Base-by-base conservation (phyloP, 1,284 basidiomycete genomes). In the Ustilago xerochloae region DNA sequence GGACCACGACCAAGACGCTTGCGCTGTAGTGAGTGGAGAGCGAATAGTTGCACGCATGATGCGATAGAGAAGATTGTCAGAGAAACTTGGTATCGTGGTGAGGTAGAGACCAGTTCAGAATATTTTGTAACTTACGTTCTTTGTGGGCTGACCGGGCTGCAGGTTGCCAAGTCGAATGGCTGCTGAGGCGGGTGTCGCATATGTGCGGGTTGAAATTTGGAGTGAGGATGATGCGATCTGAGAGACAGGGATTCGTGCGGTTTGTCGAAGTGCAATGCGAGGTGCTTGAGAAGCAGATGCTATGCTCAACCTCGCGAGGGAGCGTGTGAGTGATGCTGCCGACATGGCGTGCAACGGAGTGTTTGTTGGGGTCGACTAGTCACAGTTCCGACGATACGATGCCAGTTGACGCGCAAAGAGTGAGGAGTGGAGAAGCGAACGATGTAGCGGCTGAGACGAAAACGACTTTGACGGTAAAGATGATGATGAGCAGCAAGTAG, bases 1-100 rank as follows among this genome's bases (percentile, higher is more conserved):
- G 93, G 91, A 84, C 96, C 96, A 83, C 96, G 89, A 85, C 96
- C 96, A 39, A 96, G 89, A 82, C 96, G 92, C 89, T 94, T 94
- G 90, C 92, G 90, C 94, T 86, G 77, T 18, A 20, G 16, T 28
- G 9, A 55, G 28, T n/a, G 45, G 4, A n/a, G n/a, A n/a, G n/a
- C n/a, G n/a, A n/a, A n/a, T n/a, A n/a, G n/a, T n/a, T n/a, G n/a
- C n/a, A n/a, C n/a, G n/a, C n/a, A n/a, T n/a, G n/a, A n/a, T n/a
- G n/a, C n/a, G n/a, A n/a, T n/a, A n/a, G n/a, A n/a, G n/a, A n/a
- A n/a, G n/a, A n/a, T n/a, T n/a, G n/a, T n/a, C n/a, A n/a, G n/a
- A n/a, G n/a, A n/a, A n/a, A n/a, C n/a, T n/a, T n/a, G n/a, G n/a
- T n/a, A n/a, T n/a, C n/a, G n/a, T n/a, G n/a, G n/a, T n/a, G n/a